Evolutionary conservation across 2,329 filamentous ascomycete species (phyloP), one percentile per base, ranked within the genome.

Genomic region (Thelonectria discophora): DNA sequence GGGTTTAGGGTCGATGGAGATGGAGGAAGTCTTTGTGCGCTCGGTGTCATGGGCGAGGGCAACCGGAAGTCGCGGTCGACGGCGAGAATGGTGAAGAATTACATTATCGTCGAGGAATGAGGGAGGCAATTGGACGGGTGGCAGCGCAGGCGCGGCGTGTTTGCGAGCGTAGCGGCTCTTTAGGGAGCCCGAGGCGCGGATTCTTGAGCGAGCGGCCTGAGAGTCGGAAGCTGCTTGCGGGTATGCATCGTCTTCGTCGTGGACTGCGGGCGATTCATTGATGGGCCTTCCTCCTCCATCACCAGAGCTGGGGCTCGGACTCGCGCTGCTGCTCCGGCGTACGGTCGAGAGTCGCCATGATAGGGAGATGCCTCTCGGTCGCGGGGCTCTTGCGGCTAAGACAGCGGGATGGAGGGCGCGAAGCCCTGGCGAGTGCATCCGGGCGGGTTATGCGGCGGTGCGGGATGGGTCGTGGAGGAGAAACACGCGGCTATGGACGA

Each of bases 91-190:
- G 51, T 72, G 69, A 21, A 75, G 58, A 12, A 63, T 71, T 40
- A 90, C 80, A 56, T 84, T 84, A 18, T 78, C 73, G 40, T 82
- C 75, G 55, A 86, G 74, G 63, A 90, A 91, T 74, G 80, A 83
- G 58, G 80, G 74, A 1, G 88, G 87, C 13, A 91, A 76, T 51
- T 81, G 78, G 20, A 86, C 76, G 2, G 81, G 78, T n/a, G 85
- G 85, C 11, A 86, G 66, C 46, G 79, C 77, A 24, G 78, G 75
- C 34, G 76, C 74, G 32, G 70, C 72, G 43, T 74, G 68, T 54
- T 73, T 73, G 54, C 77, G 73, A 57, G 74, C 63, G 52, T 72
- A 69, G 30, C 76, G 74, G 58, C 67, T 72, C 64, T 73, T 75
- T 69, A 70, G 49, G 27, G 71, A 68, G 40, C 67, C 62, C 8